A percentile compares a stretch with the other conserved stretches of the same genome.
Conservation (phyloP, 1,284 basidiomycete genomes). For the Amylostereum areolatum region DNA sequence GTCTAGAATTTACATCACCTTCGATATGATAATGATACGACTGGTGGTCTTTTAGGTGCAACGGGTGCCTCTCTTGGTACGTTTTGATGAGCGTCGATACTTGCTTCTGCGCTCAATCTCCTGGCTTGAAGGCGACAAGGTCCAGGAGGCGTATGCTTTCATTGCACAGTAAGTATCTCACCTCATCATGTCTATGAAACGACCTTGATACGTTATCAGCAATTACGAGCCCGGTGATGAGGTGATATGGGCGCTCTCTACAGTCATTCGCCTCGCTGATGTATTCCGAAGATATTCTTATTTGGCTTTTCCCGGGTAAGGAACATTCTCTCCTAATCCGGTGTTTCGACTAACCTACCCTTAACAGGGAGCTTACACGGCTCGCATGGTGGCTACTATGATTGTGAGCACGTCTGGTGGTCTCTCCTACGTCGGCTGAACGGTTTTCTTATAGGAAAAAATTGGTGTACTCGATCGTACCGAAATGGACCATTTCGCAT, state of each 20-base stretch:
- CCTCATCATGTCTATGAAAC: neutral
- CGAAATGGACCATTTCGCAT: constrained; percentile 64
- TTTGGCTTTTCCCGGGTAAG: constrained; percentile 68
- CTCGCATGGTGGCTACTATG: constrained; percentile 62
- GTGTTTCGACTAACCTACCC: constrained; percentile 2
- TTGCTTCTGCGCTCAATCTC: constrained; percentile 2
- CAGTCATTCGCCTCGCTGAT: neutral
- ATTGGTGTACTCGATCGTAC: constrained; percentile 61
- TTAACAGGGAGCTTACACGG: constrained; percentile 62
- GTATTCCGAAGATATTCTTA: constrained; percentile 50
- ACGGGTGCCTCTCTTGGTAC: constrained; percentile 55
- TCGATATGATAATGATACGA: neutral
- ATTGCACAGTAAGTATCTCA: constrained; percentile 56
- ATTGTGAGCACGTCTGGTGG: constrained; percentile 38
- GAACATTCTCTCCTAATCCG: neutral
- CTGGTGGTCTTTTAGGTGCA: constrained; percentile 35
- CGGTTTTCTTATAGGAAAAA: constrained; percentile 34
- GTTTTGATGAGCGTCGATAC: constrained; percentile 1
- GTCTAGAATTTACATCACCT: constrained; percentile 1
- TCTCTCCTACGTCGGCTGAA: neutral
- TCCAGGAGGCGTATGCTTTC: constrained; percentile 70
- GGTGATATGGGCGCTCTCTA: constrained; percentile 26
- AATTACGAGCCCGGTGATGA: constrained; percentile 68
- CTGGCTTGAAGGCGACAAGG: constrained; percentile 46
- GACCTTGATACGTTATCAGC: constrained; percentile 24